Conservation (phyloP, 441 rosid genomes). For the Jatropha multifida region DNA sequence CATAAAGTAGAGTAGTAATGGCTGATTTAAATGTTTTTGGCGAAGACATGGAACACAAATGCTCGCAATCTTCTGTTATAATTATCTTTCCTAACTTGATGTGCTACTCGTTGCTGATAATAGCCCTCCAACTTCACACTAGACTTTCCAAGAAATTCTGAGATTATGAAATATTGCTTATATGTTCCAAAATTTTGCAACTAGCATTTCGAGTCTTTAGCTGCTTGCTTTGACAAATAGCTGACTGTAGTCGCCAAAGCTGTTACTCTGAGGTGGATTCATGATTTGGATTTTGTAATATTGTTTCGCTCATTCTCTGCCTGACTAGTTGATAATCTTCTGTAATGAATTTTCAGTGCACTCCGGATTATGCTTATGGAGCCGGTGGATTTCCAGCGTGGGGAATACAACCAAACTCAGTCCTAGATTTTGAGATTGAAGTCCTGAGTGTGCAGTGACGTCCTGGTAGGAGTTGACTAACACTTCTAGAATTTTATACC, state of each 20-base stretch:
- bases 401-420: constrained; percentile 90
- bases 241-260: neutral
- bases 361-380: constrained; percentile 95
- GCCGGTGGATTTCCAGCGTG: constrained; percentile 70
- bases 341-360: constrained; percentile 55
- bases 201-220: no score
- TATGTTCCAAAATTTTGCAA: no score
- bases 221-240: neutral
- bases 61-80: neutral
- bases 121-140: neutral
- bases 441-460: constrained; percentile 55
- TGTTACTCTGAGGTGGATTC: neutral
- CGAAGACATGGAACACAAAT: no score
- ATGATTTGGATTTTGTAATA: neutral
- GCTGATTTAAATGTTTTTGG: no score
- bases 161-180: neutral
- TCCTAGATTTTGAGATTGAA: constrained; percentile 86
- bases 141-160: neutral
- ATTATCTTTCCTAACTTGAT: neutral
- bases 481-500: neutral
- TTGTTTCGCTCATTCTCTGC: neutral
- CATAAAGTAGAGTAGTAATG: no score
- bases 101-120: neutral
- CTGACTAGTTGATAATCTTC: constrained; percentile 1
- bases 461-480: neutral